Conservation (phyloP, 768 basidiomycete species). For the Hygrophoropsis aurantiaca region DNA sequence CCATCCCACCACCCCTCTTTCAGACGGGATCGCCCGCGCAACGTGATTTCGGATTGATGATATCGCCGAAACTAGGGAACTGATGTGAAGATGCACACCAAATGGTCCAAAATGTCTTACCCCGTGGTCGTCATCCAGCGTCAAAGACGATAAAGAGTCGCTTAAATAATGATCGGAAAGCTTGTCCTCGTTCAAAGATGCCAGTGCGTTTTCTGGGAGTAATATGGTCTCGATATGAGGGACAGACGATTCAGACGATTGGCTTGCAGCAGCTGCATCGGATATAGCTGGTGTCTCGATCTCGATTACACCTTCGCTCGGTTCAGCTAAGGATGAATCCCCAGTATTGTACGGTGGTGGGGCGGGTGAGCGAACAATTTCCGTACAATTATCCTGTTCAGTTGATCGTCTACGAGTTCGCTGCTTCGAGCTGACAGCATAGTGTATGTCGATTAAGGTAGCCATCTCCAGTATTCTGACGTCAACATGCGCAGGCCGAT, state of each 20-base stretch:
- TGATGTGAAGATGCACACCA: not conserved
- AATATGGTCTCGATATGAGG: not conserved
- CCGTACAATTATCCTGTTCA: too few relatives aligned
- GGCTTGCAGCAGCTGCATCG: not conserved
- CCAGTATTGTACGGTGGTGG: conserved; percentile 20
- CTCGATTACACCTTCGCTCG: conserved; percentile 1
- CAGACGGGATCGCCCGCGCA: conserved; percentile 36
- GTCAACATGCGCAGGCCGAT: too few relatives aligned
- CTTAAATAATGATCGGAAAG: conserved; percentile 21
- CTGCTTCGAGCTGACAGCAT: too few relatives aligned
- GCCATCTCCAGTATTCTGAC: conserved; percentile 33
- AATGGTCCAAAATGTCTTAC: conserved; percentile 18
- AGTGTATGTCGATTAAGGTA: conserved; percentile 48
- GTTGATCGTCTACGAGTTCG: too few relatives aligned
- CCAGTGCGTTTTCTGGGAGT: too few relatives aligned
- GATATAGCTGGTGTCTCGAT: not conserved
- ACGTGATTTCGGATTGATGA: conserved; percentile 46
- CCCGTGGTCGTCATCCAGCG: conserved; percentile 32
- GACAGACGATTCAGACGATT: not conserved
- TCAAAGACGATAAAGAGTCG: conserved; percentile 18
- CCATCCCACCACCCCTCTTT: conserved; percentile 51
- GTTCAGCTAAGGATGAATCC: too few relatives aligned
- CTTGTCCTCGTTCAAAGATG: conserved; percentile 7
- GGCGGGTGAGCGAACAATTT: too few relatives aligned
- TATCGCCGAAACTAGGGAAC: conserved; percentile 44